phyloP scores from a whole-genome alignment of 495 filamentous ascomycete species.

The Pseudevernia furfuracea region DNA sequence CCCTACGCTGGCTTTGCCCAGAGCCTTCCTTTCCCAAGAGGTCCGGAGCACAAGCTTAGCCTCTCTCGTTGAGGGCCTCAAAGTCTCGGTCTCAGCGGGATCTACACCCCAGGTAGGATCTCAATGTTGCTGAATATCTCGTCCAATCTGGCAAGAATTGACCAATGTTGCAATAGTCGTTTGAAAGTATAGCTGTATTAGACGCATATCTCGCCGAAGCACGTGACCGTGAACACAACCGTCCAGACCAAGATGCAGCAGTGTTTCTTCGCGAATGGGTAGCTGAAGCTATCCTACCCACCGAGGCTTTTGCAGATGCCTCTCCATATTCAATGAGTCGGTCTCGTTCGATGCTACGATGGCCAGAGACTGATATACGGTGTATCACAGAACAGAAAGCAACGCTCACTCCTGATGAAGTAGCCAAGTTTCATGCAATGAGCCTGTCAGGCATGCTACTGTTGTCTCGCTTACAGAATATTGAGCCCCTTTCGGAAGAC shows the following conservation, averaged over 20 bases:
- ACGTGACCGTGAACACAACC: not conserved
- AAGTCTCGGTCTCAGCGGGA: not conserved
- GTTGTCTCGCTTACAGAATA: constrained; percentile 13
- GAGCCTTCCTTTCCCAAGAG: not conserved
- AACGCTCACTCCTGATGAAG: constrained; percentile 9
- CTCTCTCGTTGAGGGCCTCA: constrained; percentile 1
- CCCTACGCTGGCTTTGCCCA: not conserved
- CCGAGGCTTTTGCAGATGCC: constrained; percentile 18
- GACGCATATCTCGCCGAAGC: constrained; percentile 8
- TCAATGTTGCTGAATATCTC: too few species aligned
- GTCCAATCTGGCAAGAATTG: not conserved
- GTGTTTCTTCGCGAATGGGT: constrained; percentile 16
- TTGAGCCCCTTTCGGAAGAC: not conserved
- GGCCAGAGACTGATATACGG: not conserved
- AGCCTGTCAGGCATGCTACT: constrained; percentile 10
- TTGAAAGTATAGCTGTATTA: constrained; percentile 3
- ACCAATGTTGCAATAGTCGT: not conserved
- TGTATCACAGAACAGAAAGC: constrained; percentile 6
- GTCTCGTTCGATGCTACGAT: not conserved
- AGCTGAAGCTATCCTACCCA: constrained; percentile 17
- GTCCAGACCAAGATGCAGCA: not conserved
- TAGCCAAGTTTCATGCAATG: constrained; percentile 13
- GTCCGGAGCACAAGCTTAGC: not conserved
- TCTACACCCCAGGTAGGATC: constrained; percentile 2
- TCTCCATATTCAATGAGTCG: constrained; percentile 23